Conservation (phyloP, 1,284 basidiomycete species). For the Puccinia polysora region DNA sequence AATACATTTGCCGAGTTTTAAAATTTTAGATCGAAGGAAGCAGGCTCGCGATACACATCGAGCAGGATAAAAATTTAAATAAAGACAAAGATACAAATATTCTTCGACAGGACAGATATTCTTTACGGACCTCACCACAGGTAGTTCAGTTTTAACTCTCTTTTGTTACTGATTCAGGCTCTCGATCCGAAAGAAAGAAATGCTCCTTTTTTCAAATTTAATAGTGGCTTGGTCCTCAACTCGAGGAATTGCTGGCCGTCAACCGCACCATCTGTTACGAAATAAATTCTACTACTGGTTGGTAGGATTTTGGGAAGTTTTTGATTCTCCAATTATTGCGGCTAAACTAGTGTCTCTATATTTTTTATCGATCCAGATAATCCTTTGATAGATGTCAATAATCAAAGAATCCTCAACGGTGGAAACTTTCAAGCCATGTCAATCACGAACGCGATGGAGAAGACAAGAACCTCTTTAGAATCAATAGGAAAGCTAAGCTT, state of each 20-base stretch:
- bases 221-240: slow-evolving; percentile 71
- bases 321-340: slow-evolving; percentile 24
- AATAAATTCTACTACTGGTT: slow-evolving; percentile 69
- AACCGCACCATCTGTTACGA: slow-evolving; percentile 66
- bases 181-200: background rate
- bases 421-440: slow-evolving; percentile 85
- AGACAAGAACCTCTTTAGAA: slow-evolving; percentile 71
- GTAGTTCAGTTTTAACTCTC: background rate
- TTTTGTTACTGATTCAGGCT: background rate
- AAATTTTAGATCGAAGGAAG: slow-evolving; percentile 61
- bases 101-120: slow-evolving; percentile 71
- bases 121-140: slow-evolving; percentile 71
- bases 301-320: slow-evolving; percentile 50
- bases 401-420: slow-evolving; percentile 68
- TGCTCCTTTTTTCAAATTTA: background rate
- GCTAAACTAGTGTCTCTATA: slow-evolving; percentile 10
- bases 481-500: slow-evolving; percentile 79
- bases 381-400: slow-evolving; percentile 66
- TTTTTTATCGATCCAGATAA: slow-evolving; percentile 60
- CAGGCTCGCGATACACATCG: slow-evolving; percentile 61
- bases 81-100: slow-evolving; percentile 67
- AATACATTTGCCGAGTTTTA: too few species aligned
- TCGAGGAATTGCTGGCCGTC: slow-evolving; percentile 71
- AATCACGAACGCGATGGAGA: slow-evolving; percentile 81
- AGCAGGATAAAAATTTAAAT: slow-evolving; percentile 61